A percentile compares a stretch with the other conserved stretches of the same genome.
These are phyloP conservation scores for Abrus pulchellus DNA, from an alignment of 306 rosid species.

Conservation along the genomic window DNA sequence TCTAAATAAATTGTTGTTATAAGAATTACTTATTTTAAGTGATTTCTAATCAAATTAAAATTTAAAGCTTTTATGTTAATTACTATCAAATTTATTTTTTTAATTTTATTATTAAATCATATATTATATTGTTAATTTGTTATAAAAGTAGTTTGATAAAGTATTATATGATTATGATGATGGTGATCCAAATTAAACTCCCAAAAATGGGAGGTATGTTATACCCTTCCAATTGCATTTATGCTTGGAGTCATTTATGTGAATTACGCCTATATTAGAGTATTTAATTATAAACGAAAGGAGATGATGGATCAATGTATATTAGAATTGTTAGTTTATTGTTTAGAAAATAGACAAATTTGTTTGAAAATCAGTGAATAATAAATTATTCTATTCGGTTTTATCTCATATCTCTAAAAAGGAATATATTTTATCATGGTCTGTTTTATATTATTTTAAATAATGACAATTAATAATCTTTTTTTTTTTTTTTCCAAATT, in stretches of 20 bases:
- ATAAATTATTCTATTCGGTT: not conserved
- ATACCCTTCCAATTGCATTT: not conserved
- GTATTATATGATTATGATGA: too few species aligned
- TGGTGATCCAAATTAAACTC: too few species aligned
- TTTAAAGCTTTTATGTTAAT: too few species aligned
- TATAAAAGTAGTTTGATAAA: too few species aligned
- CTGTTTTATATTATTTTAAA: not conserved
- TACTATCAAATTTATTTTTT: too few species aligned
- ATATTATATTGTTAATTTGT: too few species aligned
- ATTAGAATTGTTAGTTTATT: not conserved
- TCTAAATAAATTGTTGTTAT: too few species aligned
- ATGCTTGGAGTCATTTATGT: not conserved
- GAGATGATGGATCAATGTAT: not conserved
- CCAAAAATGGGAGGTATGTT: not conserved
- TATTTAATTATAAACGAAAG: not conserved
- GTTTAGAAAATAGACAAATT: not conserved
- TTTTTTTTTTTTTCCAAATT: too few species aligned
- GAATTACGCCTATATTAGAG: not conserved
- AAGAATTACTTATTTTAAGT: too few species aligned
- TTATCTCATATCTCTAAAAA: not conserved
- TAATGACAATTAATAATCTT: not conserved
- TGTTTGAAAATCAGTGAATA: not conserved
- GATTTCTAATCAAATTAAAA: too few species aligned
- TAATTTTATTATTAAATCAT: too few species aligned
- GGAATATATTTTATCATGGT: not conserved